phyloP scores from a whole-genome alignment of 106 monocot species.

The Narthecium ossifragum region DNA sequence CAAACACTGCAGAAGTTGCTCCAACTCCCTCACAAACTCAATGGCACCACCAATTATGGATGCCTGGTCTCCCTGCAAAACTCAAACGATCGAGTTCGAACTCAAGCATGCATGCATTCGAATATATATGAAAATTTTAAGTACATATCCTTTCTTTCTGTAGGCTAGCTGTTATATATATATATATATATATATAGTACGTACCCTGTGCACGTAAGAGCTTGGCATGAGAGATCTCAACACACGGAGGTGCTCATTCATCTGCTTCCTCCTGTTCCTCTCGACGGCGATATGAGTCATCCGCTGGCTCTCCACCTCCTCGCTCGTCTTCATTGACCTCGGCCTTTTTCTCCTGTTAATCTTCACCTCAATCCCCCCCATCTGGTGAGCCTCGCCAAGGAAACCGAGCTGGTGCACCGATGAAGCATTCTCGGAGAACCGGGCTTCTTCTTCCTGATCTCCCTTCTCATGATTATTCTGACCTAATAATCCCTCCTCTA shows the following conservation, averaged over 20 bases:
- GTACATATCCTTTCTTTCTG: too few species aligned
- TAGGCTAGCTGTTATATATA: too few species aligned
- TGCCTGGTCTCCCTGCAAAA: conserved; percentile 80
- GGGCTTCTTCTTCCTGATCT: conserved; percentile 7
- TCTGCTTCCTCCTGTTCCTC: conserved; percentile 72
- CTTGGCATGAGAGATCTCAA: conserved; percentile 78
- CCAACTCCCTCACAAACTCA: conserved; percentile 78
- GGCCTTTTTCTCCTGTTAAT: conserved; percentile 52
- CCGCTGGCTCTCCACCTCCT: conserved; percentile 85
- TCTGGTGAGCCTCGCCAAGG: not conserved
- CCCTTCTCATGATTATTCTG: conserved; percentile 3
- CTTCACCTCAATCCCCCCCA: conserved; percentile 19
- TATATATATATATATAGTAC: too few species aligned
- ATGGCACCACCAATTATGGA: conserved; percentile 91
- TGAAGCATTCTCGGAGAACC: conserved; percentile 13
- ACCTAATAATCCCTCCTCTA: not conserved
- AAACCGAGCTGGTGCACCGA: conserved; percentile 5
- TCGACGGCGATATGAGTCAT: conserved; percentile 97
- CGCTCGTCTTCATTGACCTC: conserved; percentile 61
- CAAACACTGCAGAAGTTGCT: conserved; percentile 85
- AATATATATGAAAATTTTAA: too few species aligned
- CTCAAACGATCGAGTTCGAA: too few species aligned
- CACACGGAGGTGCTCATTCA: conserved; percentile 76
- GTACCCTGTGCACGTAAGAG: conserved; percentile 86
- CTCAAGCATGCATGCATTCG: too few species aligned